Base-by-base conservation (phyloP, 345 rosid species). In the Rhodamnia argentea region DNA sequence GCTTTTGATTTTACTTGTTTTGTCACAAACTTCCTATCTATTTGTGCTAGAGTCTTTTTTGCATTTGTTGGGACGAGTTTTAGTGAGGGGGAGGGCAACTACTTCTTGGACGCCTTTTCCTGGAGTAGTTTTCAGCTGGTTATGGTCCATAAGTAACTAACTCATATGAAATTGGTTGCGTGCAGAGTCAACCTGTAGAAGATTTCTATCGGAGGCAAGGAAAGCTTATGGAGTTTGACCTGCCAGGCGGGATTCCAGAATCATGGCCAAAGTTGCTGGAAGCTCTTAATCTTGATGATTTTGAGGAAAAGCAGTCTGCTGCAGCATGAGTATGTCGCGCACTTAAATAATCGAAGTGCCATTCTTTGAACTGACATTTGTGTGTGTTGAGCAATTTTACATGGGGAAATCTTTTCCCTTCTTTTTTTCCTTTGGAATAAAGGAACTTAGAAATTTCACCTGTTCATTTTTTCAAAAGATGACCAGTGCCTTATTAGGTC, bases 241-340 rank as follows among this genome's bases (percentile, higher is more conserved):
- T 97, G 87, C 99, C 99, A 56, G 99, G 98, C 75, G 98, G 98
- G 86, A 96, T 97, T 88, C 98, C 95, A 0, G 98, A 95, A 88
- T 95, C 99, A 1, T 97, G 99, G 99, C 99, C 98, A 57, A 97
- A 94, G 95, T 90, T 97, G 89, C 93, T 96, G 86, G 93, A 95
- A 91, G 98, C 94, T 83, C 91, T 97, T 81, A 94, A 94, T 91
- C 95, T 96, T 78, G 98, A 95, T 52, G 97, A 95, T 32, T 91
- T 89, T 55, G 96, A 95, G 86, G 94, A 93, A 88, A 95, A 93
- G 87, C 94, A 87, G 85, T 92, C 94, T 85, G 96, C 93, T 18
- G 95, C 90, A 58, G 98, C 99, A 5, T 95, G 91, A 92, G 85
- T 37, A 24, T 85, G 85, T 44, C 27, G 47, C 56, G n/a, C 84